Evolutionary conservation across 768 basidiomycete genomes (phyloP).

Genomic region (Termitomyces sp.): DNA sequence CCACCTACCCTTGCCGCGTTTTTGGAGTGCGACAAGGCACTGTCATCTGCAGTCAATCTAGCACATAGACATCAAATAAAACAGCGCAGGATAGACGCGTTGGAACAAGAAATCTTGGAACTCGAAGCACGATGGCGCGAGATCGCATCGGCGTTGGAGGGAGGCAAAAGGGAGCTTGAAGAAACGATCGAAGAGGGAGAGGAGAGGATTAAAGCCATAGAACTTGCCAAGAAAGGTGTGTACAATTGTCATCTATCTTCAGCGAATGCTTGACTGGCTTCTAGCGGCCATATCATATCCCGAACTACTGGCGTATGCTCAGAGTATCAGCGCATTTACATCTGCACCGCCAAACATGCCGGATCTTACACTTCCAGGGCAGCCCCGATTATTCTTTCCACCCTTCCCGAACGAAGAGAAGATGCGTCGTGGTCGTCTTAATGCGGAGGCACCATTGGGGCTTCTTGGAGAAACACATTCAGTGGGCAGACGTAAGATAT

Average conservation of each 20-base stretch:
- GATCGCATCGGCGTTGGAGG: constrained; percentile 61
- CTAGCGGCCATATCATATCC: constrained; percentile 79
- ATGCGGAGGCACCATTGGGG: constrained; percentile 76
- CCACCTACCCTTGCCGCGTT: constrained; percentile 59
- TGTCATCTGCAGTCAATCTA: constrained; percentile 63
- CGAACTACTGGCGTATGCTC: constrained; percentile 79
- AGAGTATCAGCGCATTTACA: constrained; percentile 81
- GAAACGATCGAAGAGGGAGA: constrained; percentile 74
- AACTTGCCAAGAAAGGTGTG: constrained; percentile 68
- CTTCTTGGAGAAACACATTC: constrained; percentile 78
- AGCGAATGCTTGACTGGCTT: background rate
- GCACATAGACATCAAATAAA: constrained; percentile 72
- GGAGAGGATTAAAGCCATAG: constrained; percentile 63
- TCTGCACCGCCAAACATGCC: constrained; percentile 89
- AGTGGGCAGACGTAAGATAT: constrained; percentile 64
- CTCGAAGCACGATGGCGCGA: constrained; percentile 67
- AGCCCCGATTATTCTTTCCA: constrained; percentile 80
- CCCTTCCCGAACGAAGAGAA: constrained; percentile 92
- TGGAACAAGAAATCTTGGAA: constrained; percentile 68
- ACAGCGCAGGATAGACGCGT: constrained; percentile 67
- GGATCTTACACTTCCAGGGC: constrained; percentile 64
- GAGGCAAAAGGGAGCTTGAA: constrained; percentile 67
- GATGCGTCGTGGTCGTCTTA: constrained; percentile 80
- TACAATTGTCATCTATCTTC: background rate
- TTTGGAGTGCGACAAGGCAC: constrained; percentile 55